Evolutionary conservation across 164 flowering plant species (phyloP).

Genomic region (Stephania cephalantha): DNA sequence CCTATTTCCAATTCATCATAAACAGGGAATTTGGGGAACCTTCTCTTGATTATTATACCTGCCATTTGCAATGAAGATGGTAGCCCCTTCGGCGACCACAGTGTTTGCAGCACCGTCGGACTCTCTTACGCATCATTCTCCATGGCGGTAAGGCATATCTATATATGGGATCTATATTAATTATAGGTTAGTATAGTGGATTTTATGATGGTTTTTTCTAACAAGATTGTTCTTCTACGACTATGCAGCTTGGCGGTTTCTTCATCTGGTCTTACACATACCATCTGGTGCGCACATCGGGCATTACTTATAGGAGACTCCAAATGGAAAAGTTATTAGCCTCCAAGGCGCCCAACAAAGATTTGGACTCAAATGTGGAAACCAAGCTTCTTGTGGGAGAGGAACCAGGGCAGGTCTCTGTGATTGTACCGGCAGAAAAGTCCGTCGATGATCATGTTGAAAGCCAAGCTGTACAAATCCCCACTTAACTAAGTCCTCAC

Average conservation of each 20-base stretch:
- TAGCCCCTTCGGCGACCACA: conserved; percentile 60
- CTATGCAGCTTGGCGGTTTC: conserved; percentile 78
- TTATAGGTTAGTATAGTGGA: too few species aligned
- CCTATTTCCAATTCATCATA: background rate
- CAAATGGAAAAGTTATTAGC: conserved; percentile 20
- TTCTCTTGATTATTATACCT: conserved; percentile 66
- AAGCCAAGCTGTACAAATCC: conserved; percentile 32
- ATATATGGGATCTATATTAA: background rate
- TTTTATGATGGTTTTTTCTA: too few species aligned
- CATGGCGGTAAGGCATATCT: conserved; percentile 64
- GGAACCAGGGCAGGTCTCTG: background rate
- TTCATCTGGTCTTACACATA: conserved; percentile 87
- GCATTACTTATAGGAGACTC: conserved; percentile 26
- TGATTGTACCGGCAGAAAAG: conserved; percentile 20
- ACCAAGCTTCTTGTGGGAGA: conserved; percentile 45
- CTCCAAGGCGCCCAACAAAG: conserved; percentile 41
- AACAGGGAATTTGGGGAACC: conserved; percentile 84
- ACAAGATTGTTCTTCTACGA: background rate
- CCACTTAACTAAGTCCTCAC: background rate
- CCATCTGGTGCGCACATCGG: conserved; percentile 50
- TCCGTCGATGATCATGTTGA: conserved; percentile 23
- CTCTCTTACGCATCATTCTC: conserved; percentile 90
- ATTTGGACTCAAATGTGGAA: conserved; percentile 34
- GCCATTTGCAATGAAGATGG: conserved; percentile 73
- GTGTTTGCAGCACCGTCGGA: conserved; percentile 44